Evolutionary conservation across 306 rosid species (phyloP), one percentile per base, ranked within the genome.

Genomic region (Styphnolobium japonicum): DNA sequence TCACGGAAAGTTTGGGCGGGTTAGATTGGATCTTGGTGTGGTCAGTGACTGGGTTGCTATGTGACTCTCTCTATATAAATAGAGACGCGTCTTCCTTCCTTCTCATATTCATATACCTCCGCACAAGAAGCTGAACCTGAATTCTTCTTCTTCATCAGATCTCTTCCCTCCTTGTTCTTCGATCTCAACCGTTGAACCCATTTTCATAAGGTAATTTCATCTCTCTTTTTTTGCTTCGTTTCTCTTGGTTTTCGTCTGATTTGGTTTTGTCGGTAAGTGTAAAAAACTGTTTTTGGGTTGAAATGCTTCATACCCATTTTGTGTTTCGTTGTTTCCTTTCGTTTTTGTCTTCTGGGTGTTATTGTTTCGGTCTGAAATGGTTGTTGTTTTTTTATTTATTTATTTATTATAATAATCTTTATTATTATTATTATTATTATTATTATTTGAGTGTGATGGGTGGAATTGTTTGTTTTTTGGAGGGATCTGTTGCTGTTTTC

Each of bases 401-500:
- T 16, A 0, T 34, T 2, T 34, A 11, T 6, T 23, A 2, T 40
- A n/a, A n/a, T n/a, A n/a, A n/a, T n/a, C n/a, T n/a, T n/a, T n/a
- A n/a, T n/a, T n/a, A n/a, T n/a, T n/a, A n/a, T n/a, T n/a, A n/a
- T n/a, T n/a, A n/a, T n/a, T n/a, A n/a, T n/a, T n/a, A n/a, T 36
- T 63, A 51, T 19, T 0, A 25, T 12, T 11, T 75, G 46, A 25
- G 14, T 18, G 15, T 69, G 65, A 33, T 31, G 62, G 34, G 67
- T 39, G 65, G 49, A 72, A 12, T 37, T 73, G 56, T 81, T 61
- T 61, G 57, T 49, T 49, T 79, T 27, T 43, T 48, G n/a, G 71
- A 15, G 80, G 73, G 91, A 87, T 83, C 90, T 73, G 51, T 58
- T 61, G 10, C 51, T 75, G 75, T 43, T 82, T 45, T 51, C 43